Evolutionary conservation across 371 early-diverging fungal genomes (phyloP), one percentile per base, ranked within the genome.

Genomic region (Rhizopus arrhizus): DNA sequence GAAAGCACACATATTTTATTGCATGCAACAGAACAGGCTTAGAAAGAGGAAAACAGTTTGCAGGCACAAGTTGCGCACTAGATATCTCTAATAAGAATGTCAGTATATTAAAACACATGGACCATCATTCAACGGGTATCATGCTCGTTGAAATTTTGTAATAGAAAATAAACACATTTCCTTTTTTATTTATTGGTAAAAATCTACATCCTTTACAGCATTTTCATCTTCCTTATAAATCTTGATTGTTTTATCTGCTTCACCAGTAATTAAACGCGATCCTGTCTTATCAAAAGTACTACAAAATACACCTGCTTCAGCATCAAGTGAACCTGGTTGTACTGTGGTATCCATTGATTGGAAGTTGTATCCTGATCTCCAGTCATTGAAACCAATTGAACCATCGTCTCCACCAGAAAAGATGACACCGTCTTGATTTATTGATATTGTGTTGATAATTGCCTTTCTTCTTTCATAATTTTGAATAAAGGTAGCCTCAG

Each of bases 191-290:
- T 59, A 10, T 32, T 34, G 31, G 16, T 4, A 15, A 10, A 31
- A 7, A 11, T 38, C 35, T 46, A 33, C 41, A 10, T 56, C n/a
- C 5, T 47, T 28, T 38, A 29, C 31, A 40, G 3, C 49, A 16
- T 9, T 6, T 11, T 36, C 36, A 36, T 9, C 36, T 9, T 36
- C 11, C 11, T 36, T 6, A 11, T 36, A 99, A 47, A 99, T 92
- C 80, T 99, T 98, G 78, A 98, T 95, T 0, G 96, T 93, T 80
- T 98, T 98, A 78, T 98, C 99, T 0, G 96, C 97, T 77, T 98
- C 99, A 62, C 97, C 95, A 0, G 99, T 99, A 58, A 98, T 92
- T 41, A 99, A 82, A 52, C 98, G 90, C 43, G 90, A 76, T 0
- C 98, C 97, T 4, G 98, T 92, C 56, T 85, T 87, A 73, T 98